Base-by-base conservation (phyloP, 331 rosid species). In the Rhamnella rubrinervis region DNA sequence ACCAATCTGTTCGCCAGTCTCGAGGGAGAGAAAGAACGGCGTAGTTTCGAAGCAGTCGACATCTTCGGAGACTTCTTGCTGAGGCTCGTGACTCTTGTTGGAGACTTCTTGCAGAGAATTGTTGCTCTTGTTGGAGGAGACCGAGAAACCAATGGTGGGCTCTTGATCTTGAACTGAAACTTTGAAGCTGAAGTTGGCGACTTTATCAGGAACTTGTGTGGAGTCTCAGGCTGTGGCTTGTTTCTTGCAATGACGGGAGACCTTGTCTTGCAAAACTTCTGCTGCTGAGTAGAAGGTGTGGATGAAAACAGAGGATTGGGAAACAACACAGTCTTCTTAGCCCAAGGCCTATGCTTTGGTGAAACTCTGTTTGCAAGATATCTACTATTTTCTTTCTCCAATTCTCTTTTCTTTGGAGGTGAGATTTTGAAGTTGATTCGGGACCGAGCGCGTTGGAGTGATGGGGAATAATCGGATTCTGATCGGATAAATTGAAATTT, bases 271-370 rank as follows among this genome's bases (percentile, higher is more conserved):
- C 82, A 84, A 52, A 87, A 89, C 61, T 81, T 86, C 25, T 85
- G 86, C 23, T 78, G 91, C 41, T 75, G 84, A n/a, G 87, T 15
- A 40, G 75, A 65, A 56, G 82, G 71, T 16, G 84, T 67, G 16
- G 96, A 78, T 15, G 72, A 61, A 82, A 89, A 92, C 79, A 92
- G 75, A 77, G 98, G 96, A 68, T 92, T 92, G n/a, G 98, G 98
- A 66, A 89, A 92, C 14, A 92, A 79, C 7, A 89, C 95, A n/a
- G 96, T 55, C 71, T 87, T 92, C 46, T 77, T 92, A 20, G 85
- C 85, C 98, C 96, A 92, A 39, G 95, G 95, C 28, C 75, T 89
- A 65, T 89, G 83, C 76, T 79, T 89, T 1, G 98, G 91, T 1
- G 96, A 92, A 17, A 92, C 92, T 63, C 95, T 79, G 57, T 92